Evolutionary conservation across 257 asterid genomes (phyloP).

Genomic region (Salvia splendens): DNA sequence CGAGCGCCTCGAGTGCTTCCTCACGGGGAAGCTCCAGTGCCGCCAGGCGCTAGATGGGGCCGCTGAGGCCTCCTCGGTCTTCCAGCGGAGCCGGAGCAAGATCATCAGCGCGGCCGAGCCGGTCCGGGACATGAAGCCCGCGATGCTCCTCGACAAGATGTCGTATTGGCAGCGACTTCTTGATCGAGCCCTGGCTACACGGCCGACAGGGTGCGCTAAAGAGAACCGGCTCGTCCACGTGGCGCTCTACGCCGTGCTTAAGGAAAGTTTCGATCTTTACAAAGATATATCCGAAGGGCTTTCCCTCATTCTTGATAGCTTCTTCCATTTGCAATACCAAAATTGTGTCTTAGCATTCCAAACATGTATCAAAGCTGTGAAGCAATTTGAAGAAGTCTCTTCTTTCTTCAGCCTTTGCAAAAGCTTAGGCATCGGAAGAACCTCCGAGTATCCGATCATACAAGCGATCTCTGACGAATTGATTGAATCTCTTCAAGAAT

Average conservation of each 20-base stretch:
- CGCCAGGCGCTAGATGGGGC: conserved; percentile 34
- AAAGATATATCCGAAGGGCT: conserved; percentile 77
- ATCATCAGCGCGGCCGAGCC: conserved; percentile 46
- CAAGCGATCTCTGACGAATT: conserved; percentile 63
- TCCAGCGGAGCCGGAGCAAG: conserved; percentile 32
- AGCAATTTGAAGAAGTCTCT: conserved; percentile 70
- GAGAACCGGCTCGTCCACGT: conserved; percentile 53
- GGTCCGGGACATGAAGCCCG: conserved; percentile 65
- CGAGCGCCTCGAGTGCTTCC: conserved; percentile 77
- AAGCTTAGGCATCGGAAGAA: conserved; percentile 63
- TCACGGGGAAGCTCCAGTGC: conserved; percentile 73
- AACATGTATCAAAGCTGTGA: conserved; percentile 64
- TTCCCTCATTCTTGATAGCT: conserved; percentile 60
- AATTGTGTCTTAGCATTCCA: conserved; percentile 68
- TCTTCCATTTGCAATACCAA: conserved; percentile 67
- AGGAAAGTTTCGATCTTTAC: conserved; percentile 77
- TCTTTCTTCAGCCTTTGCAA: conserved; percentile 60
- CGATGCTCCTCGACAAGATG: conserved; percentile 68
- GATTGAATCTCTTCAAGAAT: conserved; percentile 68
- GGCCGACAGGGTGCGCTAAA: conserved; percentile 73
- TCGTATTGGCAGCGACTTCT: conserved; percentile 76
- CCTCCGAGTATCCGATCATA: conserved; percentile 68
- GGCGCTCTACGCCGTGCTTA: conserved; percentile 66
- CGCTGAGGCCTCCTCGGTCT: conserved; percentile 5
- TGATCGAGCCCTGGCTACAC: conserved; percentile 70